Base-by-base conservation (phyloP, 345 rosid genomes). In the Mercurialis annua region DNA sequence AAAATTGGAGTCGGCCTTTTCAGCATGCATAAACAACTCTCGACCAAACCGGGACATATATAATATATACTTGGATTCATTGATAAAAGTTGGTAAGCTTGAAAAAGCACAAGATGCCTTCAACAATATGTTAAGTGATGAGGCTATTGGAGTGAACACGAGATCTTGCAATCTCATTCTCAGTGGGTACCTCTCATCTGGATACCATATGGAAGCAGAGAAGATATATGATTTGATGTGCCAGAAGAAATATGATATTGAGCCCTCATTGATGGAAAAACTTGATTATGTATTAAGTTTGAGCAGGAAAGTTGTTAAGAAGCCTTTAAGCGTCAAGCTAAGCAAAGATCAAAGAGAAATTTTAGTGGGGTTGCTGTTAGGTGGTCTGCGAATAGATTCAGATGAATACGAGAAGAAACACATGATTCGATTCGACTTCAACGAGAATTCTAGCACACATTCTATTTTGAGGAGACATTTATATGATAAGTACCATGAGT, bases 271-370 rank as follows among this genome's bases (percentile, higher is more conserved):
- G 65, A 81, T 77, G 85, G 89, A 85, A 64, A 89, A 86, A 79
- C 85, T 90, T 68, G 91, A 85, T 34, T 50, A 69, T 71, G 74
- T 86, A 49, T 73, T 84, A 72, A 89, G 86, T 73, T 73, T 75
- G 71, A 81, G 76, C 62, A 81, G 73, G 67, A 86, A 86, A 80
- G 76, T 48, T 20, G 82, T 81, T 36, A 87, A 82, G 82, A 86
- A 64, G 68, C 92, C 83, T 2, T 27, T 76, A 55, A 84, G 83
- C 66, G 75, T 81, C 65, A 89, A 89, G 75, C 81, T 93, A 70
- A 89, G 89, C 76, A 80, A 79, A 82, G 95, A 87, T 23, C 96
- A 93, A 38, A 80, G 97, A 53, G 96, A 93, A 77, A 79, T 83
- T 62, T 72, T 93, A 62, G 83, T 93, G 26, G 98, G 98, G 59